Base-by-base conservation (phyloP, 192 early-diverging fungal species). In the Backusella parvicylindrica region DNA sequence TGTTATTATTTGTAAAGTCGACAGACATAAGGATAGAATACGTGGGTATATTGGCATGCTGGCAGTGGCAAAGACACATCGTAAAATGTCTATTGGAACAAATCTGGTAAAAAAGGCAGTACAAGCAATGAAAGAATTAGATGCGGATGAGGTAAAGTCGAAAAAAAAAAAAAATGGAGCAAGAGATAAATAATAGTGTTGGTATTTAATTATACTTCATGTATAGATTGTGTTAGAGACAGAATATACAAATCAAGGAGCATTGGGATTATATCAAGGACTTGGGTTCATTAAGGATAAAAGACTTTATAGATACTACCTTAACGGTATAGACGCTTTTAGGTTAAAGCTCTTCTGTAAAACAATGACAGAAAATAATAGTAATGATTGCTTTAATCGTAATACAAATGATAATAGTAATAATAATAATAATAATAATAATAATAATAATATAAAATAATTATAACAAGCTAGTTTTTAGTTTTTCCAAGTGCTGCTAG, bases 41-140 rank as follows among this genome's bases (percentile, higher is more conserved):
- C 84, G 97, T n/a, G 98, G 98, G 1, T 99, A 99, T 80, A 98
- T 99, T 68, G 98, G 91, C 49, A 99, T 99, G 98, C 85, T 99
- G 28, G 96, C 95, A 0, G 97, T 99, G 11, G 89, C 86, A n/a
- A 92, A 90, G 64, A 80, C 86, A 26, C 92, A 92, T 75, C 80
- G 98, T 32, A 92, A 95, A 73, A 86, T 81, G 18, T 91, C 94
- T 18, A 95, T 98, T 47, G 97, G 89, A 31, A 85, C 87, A 3
- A 86, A 82, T 6, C 81, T 99, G 26, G 96, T 98, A 3, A 70
- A 87, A 23, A 83, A 80, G 73, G 91, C 94, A 0, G 83, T 97
- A 28, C 81, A 88, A 21, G 84, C 86, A 16, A 98, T 99, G 98
- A 86, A 86, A 64, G 73, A 81, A 15, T 75, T 81, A 53, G 85